phyloP scores from a whole-genome alignment of 208 protist species.

The Leishmania mexicana region DNA sequence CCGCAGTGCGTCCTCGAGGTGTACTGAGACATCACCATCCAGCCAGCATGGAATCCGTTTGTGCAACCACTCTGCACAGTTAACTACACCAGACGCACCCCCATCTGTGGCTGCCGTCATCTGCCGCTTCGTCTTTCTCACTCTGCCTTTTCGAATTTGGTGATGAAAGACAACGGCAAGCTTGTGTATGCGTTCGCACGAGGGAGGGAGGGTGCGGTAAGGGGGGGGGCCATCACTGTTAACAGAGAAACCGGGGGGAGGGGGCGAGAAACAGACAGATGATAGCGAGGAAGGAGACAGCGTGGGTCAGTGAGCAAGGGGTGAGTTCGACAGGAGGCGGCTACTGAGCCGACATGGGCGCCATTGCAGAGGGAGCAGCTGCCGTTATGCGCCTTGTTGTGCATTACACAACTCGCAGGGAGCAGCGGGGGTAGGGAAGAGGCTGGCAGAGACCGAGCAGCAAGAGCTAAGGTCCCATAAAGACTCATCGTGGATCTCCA shows the following conservation, averaged over 20 bases:
- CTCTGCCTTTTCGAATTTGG: not conserved
- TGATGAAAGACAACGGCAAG: not conserved
- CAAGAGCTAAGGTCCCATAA: not conserved
- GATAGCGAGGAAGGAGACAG: not conserved
- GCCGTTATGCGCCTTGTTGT: not conserved
- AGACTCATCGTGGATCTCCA: not conserved
- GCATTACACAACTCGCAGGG: not conserved
- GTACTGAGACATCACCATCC: not conserved
- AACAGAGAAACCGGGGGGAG: not conserved
- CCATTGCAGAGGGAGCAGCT: not conserved
- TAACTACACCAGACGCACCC: not conserved
- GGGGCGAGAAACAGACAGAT: not conserved
- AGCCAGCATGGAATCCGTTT: constrained; percentile 4
- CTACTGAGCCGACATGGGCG: not conserved
- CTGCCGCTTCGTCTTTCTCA: not conserved
- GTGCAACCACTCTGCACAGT: constrained; percentile 15
- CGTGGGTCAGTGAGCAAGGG: not conserved
- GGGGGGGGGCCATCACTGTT: not conserved
- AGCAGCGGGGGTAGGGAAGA: not conserved
- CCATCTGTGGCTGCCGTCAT: not conserved
- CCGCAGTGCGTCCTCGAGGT: not conserved
- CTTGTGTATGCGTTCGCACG: not conserved
- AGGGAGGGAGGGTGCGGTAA: not conserved
- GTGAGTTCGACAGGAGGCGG: not conserved
- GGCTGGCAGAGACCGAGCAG: not conserved